Percentiles rank a stretch among this genome's conserved stretches.
Evolutionary conservation across 2,329 filamentous ascomycete genomes (phyloP).

Genomic region (Fusarium circinatum): DNA sequence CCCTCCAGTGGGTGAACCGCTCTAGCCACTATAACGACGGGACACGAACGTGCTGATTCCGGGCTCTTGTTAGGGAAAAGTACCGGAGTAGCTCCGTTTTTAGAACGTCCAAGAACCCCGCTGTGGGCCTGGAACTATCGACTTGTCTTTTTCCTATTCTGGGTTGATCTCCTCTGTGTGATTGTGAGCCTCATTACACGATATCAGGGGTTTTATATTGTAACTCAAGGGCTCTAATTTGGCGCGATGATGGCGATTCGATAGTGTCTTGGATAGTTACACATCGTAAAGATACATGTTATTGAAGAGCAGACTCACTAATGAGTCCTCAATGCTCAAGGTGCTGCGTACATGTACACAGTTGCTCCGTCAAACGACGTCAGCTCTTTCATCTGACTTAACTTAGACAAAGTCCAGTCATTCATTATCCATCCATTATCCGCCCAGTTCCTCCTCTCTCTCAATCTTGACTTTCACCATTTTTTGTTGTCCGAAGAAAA

Average conservation of each 20-base stretch:
- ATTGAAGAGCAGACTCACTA: constrained; percentile 1
- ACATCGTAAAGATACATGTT: constrained; percentile 2
- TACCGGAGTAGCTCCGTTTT: constrained; percentile 26
- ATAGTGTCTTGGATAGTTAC: background rate
- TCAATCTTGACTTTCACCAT: constrained; percentile 14
- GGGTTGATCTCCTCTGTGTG: constrained; percentile 9
- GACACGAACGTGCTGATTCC: constrained; percentile 2
- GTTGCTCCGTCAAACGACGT: constrained; percentile 1
- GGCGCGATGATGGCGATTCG: background rate
- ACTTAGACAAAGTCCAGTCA: background rate
- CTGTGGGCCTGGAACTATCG: constrained; percentile 26
- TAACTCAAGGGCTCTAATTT: background rate
- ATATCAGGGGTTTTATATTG: constrained; percentile 25
- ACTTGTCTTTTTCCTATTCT: constrained; percentile 11
- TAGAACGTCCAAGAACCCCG: constrained; percentile 20
- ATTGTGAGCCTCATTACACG: constrained; percentile 29
- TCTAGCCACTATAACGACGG: constrained; percentile 1
- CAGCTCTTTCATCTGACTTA: constrained; percentile 2
- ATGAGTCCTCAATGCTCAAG: background rate
- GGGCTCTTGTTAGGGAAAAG: constrained; percentile 14
- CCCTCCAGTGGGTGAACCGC: background rate
- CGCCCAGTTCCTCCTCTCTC: background rate
- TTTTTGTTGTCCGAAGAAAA: constrained; percentile 9
- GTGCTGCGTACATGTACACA: constrained; percentile 34
- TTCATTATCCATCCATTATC: constrained; percentile 8